Evolutionary conservation across 371 early-diverging fungal genomes (phyloP), one percentile per base, ranked within the genome.

Genomic region (Circinella minor): DNA sequence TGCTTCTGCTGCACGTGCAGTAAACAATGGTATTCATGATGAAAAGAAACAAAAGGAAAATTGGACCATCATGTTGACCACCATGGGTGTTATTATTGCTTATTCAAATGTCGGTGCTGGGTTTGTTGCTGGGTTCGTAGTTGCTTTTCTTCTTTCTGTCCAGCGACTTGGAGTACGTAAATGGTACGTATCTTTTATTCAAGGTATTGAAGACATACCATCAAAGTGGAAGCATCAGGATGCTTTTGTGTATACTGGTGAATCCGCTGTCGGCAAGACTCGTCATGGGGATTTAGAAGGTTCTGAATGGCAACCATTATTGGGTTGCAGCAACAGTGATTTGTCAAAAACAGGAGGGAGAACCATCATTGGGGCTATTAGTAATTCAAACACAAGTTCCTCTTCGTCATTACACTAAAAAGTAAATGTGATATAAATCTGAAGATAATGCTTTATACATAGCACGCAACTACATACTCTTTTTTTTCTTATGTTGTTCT

Each of bases 41-140:
- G 80, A 81, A 8, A 65, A 70, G 15, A 79, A 71, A 18, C 84
- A 88, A 43, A 77, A 77, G 71, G 90, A 86, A 51, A 90, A 91
- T 68, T 94, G 91, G 73, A 80, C 86, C 1, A 72, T 92, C 51
- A 82, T 93, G 86, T 73, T 93, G 11, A 68, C 88, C 15, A 94
- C 93, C 1, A 86, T 90, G 4, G 92, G 91, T 8, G 79, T 88
- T 36, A 76, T 93, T 43, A 85, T 90, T 11, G 93, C 89, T 0
- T 95, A 92, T 74, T 85, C 86, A 57, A 91, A 94, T 70, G 95
- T 93, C 68, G 95, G 94, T 49, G 88, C 95, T 61, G 95, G 95
- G 0, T 95, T 95, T 74, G 38, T 91, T 36, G 76, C 86, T 18
- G 94, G 95, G 9, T 74, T 92, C 71, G 79, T 76, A 13, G 77